phyloP scores from a whole-genome alignment of 192 early-diverging fungal species.

The Backusella psychrophila region DNA sequence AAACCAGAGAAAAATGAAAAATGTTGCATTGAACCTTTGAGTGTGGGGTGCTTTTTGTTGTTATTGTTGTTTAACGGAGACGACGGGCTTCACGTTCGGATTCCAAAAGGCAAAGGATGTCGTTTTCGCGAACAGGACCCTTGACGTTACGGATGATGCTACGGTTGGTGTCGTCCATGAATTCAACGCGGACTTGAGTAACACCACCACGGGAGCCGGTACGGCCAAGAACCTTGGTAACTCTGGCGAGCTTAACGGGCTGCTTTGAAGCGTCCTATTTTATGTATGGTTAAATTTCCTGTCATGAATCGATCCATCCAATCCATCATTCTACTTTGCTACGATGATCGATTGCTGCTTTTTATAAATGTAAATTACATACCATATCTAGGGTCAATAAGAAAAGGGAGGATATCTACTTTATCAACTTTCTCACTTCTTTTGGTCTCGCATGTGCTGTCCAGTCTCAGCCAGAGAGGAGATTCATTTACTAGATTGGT shows the following conservation, averaged over 20 bases:
- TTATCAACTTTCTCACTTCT: background rate
- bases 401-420: slow-evolving; percentile 15
- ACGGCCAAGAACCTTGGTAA: slow-evolving; percentile 96
- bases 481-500: background rate
- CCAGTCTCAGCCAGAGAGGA: slow-evolving; percentile 2
- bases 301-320: background rate
- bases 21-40: background rate
- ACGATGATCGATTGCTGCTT: background rate
- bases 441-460: background rate
- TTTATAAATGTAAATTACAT: background rate
- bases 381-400: slow-evolving; percentile 15
- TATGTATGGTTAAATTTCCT: background rate
- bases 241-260: slow-evolving; percentile 87
- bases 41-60: background rate
- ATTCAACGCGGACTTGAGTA: slow-evolving; percentile 98
- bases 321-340: slow-evolving; percentile 16
- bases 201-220: slow-evolving; percentile 99
- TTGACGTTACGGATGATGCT: slow-evolving; percentile 99
- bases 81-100: slow-evolving; percentile 99
- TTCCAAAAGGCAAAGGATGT: slow-evolving; percentile 95
- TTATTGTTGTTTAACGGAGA: slow-evolving; percentile 74
- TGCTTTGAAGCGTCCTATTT: slow-evolving; percentile 40
- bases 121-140: slow-evolving; percentile 97
- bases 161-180: slow-evolving; percentile 92
- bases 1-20: background rate